Evolutionary conservation across 2,329 filamentous ascomycete species (phyloP), one percentile per base, ranked within the genome.

Genomic region (Fusarium newnesense): DNA sequence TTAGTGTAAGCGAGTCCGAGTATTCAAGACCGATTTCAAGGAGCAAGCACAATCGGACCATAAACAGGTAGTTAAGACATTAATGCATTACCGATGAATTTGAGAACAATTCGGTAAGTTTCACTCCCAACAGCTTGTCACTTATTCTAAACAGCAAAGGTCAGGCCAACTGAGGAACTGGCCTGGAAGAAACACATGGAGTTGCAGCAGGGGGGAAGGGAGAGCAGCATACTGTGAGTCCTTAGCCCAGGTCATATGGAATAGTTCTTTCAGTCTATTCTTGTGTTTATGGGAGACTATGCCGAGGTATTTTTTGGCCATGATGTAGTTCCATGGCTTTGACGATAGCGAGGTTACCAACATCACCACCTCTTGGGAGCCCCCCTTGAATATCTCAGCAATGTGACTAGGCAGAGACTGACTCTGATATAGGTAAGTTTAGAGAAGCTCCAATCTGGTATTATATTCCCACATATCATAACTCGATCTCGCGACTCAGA

Each of bases 61-160:
- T 9, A 18, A n/a, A 28, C 13, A 24, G 24, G 24, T 21, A 28
- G 3, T 11, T 37, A 6, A 26, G 50, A n/a, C 9, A 11, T 34
- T 13, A 13, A 34, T 7, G 4, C 2, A 34, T 32, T 24, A 9
- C 5, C 0, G 15, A 7, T 7, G 10, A 13, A 6, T 18, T 18
- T 2, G 10, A 9, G 10, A 18, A 4, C 1, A 18, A 9, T 9
- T 18, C 21, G 16, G 21, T 7, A 34, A 24, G 5, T 34, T 3
- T 19, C 3, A 5, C 21, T 21, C 18, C 19, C 13, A 16, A 24
- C 1, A 34, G 18, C 8, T 11, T 21, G 18, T 12, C 16, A 16
- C 15, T 39, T 18, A 5, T 30, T 34, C n/a, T 4, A 16, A 9
- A 26, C 18, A 47, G n/a, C n/a, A 32, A 34, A 47, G n/a, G 19